These are phyloP conservation scores for Colletotrichum sidae DNA, from an alignment of 2,329 filamentous ascomycete genomes.

Conservation along the genomic window DNA sequence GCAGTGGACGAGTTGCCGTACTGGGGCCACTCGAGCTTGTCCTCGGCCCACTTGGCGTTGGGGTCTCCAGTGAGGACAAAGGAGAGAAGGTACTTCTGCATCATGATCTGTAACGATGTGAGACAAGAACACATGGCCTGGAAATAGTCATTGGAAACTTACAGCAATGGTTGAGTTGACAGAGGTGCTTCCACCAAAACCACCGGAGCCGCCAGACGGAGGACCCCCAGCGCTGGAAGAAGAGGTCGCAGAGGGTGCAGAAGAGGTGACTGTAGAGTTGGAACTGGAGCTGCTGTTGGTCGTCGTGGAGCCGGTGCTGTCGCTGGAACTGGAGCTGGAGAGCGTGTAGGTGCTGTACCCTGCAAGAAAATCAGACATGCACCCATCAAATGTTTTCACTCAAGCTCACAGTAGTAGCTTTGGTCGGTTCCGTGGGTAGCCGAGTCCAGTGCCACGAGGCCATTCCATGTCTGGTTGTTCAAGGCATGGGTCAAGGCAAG, in stretches of 20 bases:
- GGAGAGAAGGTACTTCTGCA: constrained; percentile 26
- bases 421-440: no score
- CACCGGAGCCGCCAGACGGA: constrained; percentile 5
- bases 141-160: neutral
- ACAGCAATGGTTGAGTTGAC: constrained; percentile 19
- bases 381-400: no score
- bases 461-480: no score
- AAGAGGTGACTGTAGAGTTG: neutral
- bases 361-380: no score
- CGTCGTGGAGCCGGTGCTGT: no score
- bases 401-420: no score
- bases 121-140: neutral
- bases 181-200: constrained; percentile 5
- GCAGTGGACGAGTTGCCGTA: constrained; percentile 22
- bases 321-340: no score
- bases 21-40: constrained; percentile 25
- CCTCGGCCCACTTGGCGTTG: constrained; percentile 17
- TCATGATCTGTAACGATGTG: constrained; percentile 8
- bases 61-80: constrained; percentile 18
- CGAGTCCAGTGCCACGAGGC: no score
- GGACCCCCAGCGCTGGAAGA: constrained; percentile 5
- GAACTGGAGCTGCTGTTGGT: neutral
- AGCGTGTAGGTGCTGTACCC: no score
- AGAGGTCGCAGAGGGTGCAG: neutral
- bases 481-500: no score